These are phyloP conservation scores for Saccharomycopsis sp. DNA, from an alignment of 805 yeast genomes.

Conservation along the genomic window DNA sequence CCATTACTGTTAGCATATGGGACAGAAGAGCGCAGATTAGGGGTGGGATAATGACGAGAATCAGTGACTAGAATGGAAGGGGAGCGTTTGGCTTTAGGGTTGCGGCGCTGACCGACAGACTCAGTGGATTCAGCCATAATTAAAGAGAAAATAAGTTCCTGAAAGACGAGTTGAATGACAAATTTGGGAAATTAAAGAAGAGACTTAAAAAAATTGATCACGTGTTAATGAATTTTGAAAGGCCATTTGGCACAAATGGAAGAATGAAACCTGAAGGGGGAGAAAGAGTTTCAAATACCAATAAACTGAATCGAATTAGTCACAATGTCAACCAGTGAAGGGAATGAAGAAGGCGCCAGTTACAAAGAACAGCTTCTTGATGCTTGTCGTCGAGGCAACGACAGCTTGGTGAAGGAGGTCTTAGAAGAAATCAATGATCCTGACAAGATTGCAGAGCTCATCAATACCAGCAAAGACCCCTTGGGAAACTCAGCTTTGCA, in stretches of 20 bases:
- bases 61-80: conserved; percentile 94
- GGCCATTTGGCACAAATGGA: too few species aligned
- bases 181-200: too few species aligned
- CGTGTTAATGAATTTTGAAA: too few species aligned
- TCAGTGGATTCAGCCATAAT: too few species aligned
- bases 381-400: conserved; percentile 80
- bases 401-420: conserved; percentile 56
- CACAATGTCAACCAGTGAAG: too few species aligned
- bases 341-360: conserved; percentile 56
- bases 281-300: too few species aligned
- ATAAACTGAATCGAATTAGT: too few species aligned
- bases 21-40: conserved; percentile 44
- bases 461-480: conserved; percentile 66
- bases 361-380: conserved; percentile 73
- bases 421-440: conserved; percentile 31
- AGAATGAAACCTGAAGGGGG: too few species aligned
- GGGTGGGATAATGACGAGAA: conserved; percentile 45
- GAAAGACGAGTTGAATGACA: too few species aligned
- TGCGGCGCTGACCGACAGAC: too few species aligned
- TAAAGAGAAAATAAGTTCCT: too few species aligned
- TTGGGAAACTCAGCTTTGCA: conserved; percentile 77
- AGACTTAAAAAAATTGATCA: too few species aligned
- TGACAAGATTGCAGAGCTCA: conserved; percentile 32
- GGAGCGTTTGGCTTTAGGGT: conserved; percentile 77
- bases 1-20: conserved; percentile 66